Evolutionary conservation across 129 eudicot species (phyloP).

Genomic region (Helichrysum umbraculigerum): DNA sequence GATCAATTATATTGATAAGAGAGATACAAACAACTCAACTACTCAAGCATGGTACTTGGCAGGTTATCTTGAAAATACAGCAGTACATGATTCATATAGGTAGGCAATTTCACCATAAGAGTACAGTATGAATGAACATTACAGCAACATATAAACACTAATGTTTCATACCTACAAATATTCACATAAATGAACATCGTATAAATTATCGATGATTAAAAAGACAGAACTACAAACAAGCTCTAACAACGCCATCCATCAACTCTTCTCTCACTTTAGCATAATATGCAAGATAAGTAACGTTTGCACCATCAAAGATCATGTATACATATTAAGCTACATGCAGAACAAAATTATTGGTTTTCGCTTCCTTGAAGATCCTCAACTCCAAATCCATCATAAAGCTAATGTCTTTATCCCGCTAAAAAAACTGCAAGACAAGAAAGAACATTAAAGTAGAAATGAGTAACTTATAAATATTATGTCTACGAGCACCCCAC

Average conservation of each 20-base stretch:
- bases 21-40: not conserved
- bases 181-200: conserved; percentile 43
- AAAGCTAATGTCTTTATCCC: conserved; percentile 24
- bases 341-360: conserved; percentile 45
- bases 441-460: not conserved
- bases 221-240: conserved; percentile 30
- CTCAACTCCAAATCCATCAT: conserved; percentile 25
- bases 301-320: conserved; percentile 24
- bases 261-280: conserved; percentile 11
- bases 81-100: not conserved
- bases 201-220: conserved; percentile 31
- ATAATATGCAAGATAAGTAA: conserved; percentile 24
- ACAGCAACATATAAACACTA: conserved; percentile 8
- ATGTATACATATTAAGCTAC: conserved; percentile 17
- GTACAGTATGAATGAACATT: not conserved
- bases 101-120: not conserved
- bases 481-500: not conserved
- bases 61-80: not conserved
- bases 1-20: not conserved
- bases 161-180: conserved; percentile 48
- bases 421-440: conserved; percentile 18
- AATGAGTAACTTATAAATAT: not conserved
- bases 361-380: conserved; percentile 25
- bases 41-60: not conserved
- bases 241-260: conserved; percentile 41